Conservation (phyloP, 2,329 filamentous ascomycete species). For the Aureobasidium sp. region DNA sequence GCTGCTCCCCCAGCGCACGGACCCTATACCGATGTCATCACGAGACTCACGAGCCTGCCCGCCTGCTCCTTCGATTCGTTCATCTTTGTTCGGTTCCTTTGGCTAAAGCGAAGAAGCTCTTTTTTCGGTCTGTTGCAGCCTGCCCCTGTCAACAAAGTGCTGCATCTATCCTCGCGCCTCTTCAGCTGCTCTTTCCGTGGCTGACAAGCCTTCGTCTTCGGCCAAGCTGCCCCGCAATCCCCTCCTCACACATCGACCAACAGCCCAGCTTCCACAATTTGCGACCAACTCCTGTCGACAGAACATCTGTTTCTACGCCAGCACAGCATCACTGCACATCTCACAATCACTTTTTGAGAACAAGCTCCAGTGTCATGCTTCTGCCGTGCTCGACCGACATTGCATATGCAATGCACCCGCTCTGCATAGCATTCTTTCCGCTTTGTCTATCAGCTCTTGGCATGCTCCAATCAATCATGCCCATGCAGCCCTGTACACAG, state of each 20-base stretch:
- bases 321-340: neutral
- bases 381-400: neutral
- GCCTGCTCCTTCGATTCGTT: neutral
- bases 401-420: neutral
- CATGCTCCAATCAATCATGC: neutral
- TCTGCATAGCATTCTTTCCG: neutral
- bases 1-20: constrained; percentile 5
- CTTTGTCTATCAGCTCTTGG: neutral
- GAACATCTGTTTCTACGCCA: no score
- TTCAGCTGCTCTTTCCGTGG: neutral
- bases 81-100: neutral
- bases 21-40: constrained; percentile 9
- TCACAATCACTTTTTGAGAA: neutral
- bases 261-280: neutral
- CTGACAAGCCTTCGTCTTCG: neutral
- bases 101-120: neutral
- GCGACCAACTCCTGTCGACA: neutral
- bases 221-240: constrained; percentile 8
- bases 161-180: neutral
- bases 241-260: neutral
- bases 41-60: neutral
- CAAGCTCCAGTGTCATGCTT: neutral
- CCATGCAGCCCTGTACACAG: neutral
- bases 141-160: neutral
- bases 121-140: neutral